Base-by-base conservation (phyloP, 2,329 filamentous ascomycete genomes). In the Exophiala xenobiotica region DNA sequence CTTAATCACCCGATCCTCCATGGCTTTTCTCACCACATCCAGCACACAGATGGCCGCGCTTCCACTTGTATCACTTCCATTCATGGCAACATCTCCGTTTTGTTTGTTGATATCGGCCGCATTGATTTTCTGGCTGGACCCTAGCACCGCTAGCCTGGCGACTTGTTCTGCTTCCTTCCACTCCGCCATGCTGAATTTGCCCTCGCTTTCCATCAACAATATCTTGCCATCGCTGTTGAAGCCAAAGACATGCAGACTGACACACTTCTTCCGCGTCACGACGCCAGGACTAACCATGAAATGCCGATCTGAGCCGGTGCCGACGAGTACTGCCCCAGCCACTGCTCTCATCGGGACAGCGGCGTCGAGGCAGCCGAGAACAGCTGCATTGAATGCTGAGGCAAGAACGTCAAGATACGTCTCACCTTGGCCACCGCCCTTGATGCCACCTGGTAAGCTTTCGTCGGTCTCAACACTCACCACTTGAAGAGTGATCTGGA, bases 141-240 rank as follows among this genome's bases (percentile, higher is more conserved):
- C 48, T 33, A 74, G 85, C 68, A 90, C 96, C 41, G 85, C 75
- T 31, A 73, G 70, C 64, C 82, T 77, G 26, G 87, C 90, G 38
- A 76, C 72, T 55, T 84, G 78, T 58, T 84, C 81, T 14, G 87
- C 81, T 37, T 78, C 73, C 49, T 90, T 81, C 90, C 91, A 96
- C 57, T 86, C 84, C 11, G 82, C 77, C 59, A 87, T 75, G 40
- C 82, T 81, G 65, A 96, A 97, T 3, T 73, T 71, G 0, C 92
- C 92, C 63, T 92, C 83, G 63, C 90, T 95, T 70, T 96, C 88
- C 26, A 81, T 84, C 35, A 96, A 70, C 18, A 96, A 71, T 45
- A 95, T 73, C 53, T 88, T 83, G 6, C 85, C 81, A 45, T 82
- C 75, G 1, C 85, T 83, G n/a, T 85, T 86, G 67, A 93, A 95